These are phyloP conservation scores for Guadua angustifolia DNA, from an alignment of 176 grass and related monocot species.

Conservation along the genomic window DNA sequence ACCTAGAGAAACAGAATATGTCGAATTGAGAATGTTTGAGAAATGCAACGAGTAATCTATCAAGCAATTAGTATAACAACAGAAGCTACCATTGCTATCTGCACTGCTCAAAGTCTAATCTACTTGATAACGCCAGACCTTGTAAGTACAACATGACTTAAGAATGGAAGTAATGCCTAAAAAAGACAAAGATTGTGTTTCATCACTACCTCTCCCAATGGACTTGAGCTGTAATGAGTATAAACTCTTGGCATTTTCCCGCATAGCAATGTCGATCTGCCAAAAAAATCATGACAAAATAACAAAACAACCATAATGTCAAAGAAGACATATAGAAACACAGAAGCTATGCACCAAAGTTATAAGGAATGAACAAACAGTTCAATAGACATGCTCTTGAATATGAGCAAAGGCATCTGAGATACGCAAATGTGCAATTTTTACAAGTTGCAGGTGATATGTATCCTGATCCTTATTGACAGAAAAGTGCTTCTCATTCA, in stretches of 20 bases:
- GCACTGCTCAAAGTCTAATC: conserved; percentile 24
- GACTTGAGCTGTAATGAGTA: conserved; percentile 77
- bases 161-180: conserved; percentile 25
- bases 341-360: conserved; percentile 25
- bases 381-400: conserved; percentile 15
- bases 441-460: no score
- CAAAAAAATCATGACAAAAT: conserved; percentile 40
- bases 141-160: conserved; percentile 31
- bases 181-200: conserved; percentile 38
- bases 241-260: conserved; percentile 93
- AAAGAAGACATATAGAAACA: conserved; percentile 17
- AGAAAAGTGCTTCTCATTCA: conserved; percentile 23
- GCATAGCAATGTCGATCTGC: conserved; percentile 93
- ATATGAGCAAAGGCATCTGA: not conserved
- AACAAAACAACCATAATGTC: conserved; percentile 28
- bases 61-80: conserved; percentile 31
- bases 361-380: conserved; percentile 7
- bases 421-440: not conserved
- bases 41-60: conserved; percentile 33
- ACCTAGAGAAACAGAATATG: conserved; percentile 57
- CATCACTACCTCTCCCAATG: conserved; percentile 73
- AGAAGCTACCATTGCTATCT: conserved; percentile 20
- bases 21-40: conserved; percentile 10
- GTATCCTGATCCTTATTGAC: conserved; percentile 24
- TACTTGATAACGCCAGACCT: conserved; percentile 32